Evolutionary conservation across 441 rosid genomes (phyloP).

Genomic region (Brassica hybrid): DNA sequence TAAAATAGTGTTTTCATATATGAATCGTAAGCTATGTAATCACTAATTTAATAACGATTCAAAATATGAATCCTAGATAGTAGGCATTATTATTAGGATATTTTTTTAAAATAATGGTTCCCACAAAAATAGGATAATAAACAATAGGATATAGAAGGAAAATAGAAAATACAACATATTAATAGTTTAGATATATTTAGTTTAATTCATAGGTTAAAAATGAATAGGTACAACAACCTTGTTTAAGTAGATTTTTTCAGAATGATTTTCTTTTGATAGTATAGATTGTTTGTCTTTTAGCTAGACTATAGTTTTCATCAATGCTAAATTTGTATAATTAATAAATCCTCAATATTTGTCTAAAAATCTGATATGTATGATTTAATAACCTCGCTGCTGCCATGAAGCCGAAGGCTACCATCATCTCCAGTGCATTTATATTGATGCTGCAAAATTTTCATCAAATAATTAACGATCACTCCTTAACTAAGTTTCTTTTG

Average conservation of each 20-base stretch:
- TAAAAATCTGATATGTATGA: not conserved
- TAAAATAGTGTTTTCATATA: too few relatives aligned
- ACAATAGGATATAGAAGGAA: too few relatives aligned
- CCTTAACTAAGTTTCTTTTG: not conserved
- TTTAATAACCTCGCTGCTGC: slow-evolving; percentile 69
- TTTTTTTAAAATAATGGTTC: too few relatives aligned
- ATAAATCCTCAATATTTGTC: not conserved
- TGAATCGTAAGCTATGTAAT: too few relatives aligned
- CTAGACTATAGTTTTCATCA: not conserved
- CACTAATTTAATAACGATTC: too few relatives aligned
- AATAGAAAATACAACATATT: too few relatives aligned
- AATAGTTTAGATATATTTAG: too few relatives aligned
- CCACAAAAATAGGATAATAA: too few relatives aligned
- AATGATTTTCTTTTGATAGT: too few relatives aligned
- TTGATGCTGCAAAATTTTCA: slow-evolving; percentile 56
- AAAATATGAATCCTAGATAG: too few relatives aligned
- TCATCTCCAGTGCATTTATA: slow-evolving; percentile 77
- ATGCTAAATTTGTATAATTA: not conserved
- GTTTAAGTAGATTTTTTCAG: too few relatives aligned
- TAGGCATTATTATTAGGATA: too few relatives aligned
- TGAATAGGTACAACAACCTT: not conserved
- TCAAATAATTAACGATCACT: not conserved
- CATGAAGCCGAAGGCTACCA: slow-evolving; percentile 83
- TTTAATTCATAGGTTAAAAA: not conserved
- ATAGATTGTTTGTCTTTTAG: not conserved